Conservation (phyloP, 1,284 basidiomycete genomes). For the Tylopilus orsonianus region DNA sequence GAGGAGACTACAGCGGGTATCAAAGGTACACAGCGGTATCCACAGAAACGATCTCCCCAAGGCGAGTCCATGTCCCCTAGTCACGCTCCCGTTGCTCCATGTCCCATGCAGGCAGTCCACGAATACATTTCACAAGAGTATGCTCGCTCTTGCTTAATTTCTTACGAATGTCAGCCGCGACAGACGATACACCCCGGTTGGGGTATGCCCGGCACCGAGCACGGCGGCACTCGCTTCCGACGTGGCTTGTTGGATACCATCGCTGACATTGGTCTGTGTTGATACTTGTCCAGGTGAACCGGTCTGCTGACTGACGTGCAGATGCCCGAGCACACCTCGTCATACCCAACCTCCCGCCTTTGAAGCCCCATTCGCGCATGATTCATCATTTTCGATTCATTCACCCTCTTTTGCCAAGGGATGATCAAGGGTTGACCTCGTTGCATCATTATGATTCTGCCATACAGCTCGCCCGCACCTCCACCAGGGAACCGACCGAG, state of each 20-base stretch:
- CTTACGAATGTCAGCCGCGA: constrained; percentile 75
- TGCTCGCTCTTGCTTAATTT: constrained; percentile 72
- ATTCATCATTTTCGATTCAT: constrained; percentile 73
- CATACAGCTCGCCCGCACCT: constrained; percentile 73
- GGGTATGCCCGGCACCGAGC: constrained; percentile 69
- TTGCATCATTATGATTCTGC: constrained; percentile 76
- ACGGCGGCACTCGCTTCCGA: constrained; percentile 61
- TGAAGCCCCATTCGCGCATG: constrained; percentile 69
- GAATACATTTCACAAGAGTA: constrained; percentile 79
- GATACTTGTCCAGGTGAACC: constrained; percentile 1
- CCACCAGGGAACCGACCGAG: constrained; percentile 63
- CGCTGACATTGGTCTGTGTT: constrained; percentile 55
- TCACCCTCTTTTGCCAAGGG: constrained; percentile 60
- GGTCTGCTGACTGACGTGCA: constrained; percentile 30
- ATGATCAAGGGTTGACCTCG: constrained; percentile 60
- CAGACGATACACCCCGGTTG: constrained; percentile 75
- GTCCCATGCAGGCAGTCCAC: constrained; percentile 58
- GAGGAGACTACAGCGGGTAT: constrained; percentile 63
- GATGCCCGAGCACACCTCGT: constrained; percentile 64
- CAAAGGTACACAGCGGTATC: constrained; percentile 66
- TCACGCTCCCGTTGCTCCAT: constrained; percentile 4
- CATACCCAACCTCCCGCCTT: constrained; percentile 59
- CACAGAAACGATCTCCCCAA: constrained; percentile 69
- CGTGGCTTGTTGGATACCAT: constrained; percentile 66
- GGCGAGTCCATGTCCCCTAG: constrained; percentile 41